phyloP scores from a whole-genome alignment of 2,329 filamentous ascomycete genomes.

The Cladosporium sp. region DNA sequence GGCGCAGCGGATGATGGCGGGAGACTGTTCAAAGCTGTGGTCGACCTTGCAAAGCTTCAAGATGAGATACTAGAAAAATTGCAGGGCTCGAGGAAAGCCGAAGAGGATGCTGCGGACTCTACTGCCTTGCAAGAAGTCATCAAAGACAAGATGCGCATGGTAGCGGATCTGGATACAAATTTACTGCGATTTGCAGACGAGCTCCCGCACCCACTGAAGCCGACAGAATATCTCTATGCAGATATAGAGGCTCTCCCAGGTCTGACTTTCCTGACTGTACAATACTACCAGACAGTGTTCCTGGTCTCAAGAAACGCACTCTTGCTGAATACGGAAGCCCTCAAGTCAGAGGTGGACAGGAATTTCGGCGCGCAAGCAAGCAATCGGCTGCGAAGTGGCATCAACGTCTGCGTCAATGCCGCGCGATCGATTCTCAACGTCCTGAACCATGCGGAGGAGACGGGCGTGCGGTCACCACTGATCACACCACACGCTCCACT shows the following conservation, averaged over 20 bases:
- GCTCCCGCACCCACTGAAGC: background rate
- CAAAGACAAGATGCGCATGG: background rate
- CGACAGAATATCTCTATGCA: conserved; percentile 1
- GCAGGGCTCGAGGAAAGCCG: background rate
- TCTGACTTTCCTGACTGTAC: background rate
- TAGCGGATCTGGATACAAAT: background rate
- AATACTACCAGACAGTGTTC: conserved; percentile 1
- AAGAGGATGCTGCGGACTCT: background rate
- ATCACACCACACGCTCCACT: background rate
- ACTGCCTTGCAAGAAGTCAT: background rate
- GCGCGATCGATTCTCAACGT: background rate
- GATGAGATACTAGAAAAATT: conserved; percentile 2
- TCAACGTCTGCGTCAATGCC: conserved; percentile 1
- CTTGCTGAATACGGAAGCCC: background rate
- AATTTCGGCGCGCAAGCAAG: background rate
- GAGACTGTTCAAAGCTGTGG: background rate
- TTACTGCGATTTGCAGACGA: background rate
- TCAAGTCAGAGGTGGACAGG: background rate
- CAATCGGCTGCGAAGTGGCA: conserved; percentile 1
- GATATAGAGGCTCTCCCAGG: background rate
- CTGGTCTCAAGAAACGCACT: conserved; percentile 1
- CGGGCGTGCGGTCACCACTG: background rate
- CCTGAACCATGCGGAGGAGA: conserved; percentile 2
- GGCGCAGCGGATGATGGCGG: background rate
- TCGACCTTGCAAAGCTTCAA: background rate